phyloP scores from a whole-genome alignment of 2,329 filamentous ascomycete species.

The Beauveria brongniartii region DNA sequence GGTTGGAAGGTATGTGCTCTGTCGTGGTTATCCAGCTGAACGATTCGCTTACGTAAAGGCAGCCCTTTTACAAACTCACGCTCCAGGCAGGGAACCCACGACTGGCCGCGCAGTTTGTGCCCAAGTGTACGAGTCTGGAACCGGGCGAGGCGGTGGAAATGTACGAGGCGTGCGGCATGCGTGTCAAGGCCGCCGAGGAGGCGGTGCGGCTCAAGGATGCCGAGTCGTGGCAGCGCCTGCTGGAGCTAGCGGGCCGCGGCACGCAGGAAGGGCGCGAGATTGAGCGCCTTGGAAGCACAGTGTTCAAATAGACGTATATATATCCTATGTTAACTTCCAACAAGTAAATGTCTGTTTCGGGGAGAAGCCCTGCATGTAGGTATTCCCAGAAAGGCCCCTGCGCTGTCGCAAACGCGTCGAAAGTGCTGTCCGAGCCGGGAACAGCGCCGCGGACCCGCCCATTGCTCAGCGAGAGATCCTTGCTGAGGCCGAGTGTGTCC shows the following conservation, averaged over 20 bases:
- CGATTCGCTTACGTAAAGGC: not conserved
- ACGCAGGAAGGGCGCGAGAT: conserved; percentile 67
- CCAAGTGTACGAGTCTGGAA: conserved; percentile 71
- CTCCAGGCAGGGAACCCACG: conserved; percentile 85
- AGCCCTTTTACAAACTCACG: conserved; percentile 88
- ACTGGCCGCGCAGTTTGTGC: conserved; percentile 73
- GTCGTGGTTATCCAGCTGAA: too few species aligned
- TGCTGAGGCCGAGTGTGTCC: too few species aligned
- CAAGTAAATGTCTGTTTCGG: not conserved
- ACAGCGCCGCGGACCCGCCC: too few species aligned
- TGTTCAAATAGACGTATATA: conserved; percentile 28
- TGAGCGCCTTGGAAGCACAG: conserved; percentile 62
- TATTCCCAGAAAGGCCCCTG: not conserved
- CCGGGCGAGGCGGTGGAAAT: conserved; percentile 69
- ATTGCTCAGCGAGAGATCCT: too few species aligned
- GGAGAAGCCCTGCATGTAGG: not conserved
- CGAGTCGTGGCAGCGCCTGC: conserved; percentile 63
- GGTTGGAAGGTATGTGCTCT: conserved; percentile 74
- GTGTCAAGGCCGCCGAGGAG: conserved; percentile 84
- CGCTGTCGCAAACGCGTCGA: too few species aligned
- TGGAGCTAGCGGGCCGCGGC: conserved; percentile 63
- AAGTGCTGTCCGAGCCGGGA: too few species aligned
- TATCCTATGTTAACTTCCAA: not conserved
- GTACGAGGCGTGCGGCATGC: conserved; percentile 94
- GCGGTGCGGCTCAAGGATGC: conserved; percentile 74